Conservation (phyloP, 352 stramenopile genomes). For the Sclerospora graminicola region DNA sequence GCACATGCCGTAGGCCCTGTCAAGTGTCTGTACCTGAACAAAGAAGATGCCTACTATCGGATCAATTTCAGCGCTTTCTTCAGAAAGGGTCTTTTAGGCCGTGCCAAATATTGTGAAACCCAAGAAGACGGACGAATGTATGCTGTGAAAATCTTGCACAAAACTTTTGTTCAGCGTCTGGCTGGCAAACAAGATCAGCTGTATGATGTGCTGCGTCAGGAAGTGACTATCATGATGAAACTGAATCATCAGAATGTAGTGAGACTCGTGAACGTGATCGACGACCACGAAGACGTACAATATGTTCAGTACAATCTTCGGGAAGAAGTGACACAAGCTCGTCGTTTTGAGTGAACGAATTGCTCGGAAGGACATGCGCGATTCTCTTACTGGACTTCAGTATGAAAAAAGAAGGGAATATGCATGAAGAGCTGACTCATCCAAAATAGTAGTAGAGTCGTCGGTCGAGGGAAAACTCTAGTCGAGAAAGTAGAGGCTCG, state of each 20-base stretch:
- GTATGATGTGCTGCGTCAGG: slow-evolving; percentile 70
- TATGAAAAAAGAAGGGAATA: too few relatives aligned
- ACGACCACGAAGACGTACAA: slow-evolving; percentile 92
- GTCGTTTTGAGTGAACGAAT: slow-evolving; percentile 68
- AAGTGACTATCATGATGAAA: slow-evolving; percentile 96
- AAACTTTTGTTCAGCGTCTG: slow-evolving; percentile 83
- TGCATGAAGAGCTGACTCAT: too few relatives aligned
- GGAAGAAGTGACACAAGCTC: too few relatives aligned
- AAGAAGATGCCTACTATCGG: slow-evolving; percentile 75
- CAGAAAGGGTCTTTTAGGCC: slow-evolving; percentile 84
- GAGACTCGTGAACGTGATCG: slow-evolving; percentile 90
- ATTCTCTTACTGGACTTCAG: too few relatives aligned
- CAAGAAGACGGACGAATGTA: too few relatives aligned
- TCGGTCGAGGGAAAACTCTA: too few relatives aligned
- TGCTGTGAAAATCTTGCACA: slow-evolving; percentile 85
- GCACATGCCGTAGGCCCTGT: slow-evolving; percentile 67
- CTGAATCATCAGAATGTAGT: slow-evolving; percentile 91
- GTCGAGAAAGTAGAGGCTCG: too few relatives aligned
- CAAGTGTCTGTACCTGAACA: slow-evolving; percentile 80
- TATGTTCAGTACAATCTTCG: slow-evolving; percentile 90
- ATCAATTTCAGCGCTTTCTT: slow-evolving; percentile 80
- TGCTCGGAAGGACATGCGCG: slow-evolving; percentile 80
- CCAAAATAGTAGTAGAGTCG: too few relatives aligned
- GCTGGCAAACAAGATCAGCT: slow-evolving; percentile 77
- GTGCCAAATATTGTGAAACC: slow-evolving; percentile 75